Percentiles rank a stretch among this genome's conserved stretches.
Evolutionary conservation across 225 moss, liverwort and hornwort species (phyloP).

Genomic region (Marchantia polymorpha): DNA sequence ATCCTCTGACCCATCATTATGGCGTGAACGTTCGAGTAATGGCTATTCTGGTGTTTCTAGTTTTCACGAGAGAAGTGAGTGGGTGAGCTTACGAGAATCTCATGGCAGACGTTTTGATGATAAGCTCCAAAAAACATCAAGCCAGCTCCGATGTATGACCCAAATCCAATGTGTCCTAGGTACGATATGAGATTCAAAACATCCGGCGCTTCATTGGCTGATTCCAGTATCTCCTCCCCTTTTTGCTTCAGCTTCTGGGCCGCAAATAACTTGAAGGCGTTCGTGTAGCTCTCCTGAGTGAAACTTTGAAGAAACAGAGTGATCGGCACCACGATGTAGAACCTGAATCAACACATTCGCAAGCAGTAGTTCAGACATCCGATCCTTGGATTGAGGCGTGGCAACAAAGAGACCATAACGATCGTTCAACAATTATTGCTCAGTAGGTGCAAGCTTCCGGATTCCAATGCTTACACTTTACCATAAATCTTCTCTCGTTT

Average conservation of each 20-base stretch:
- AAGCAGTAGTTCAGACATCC: not conserved
- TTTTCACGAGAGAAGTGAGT: not conserved
- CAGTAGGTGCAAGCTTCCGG: no score
- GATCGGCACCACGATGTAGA: slow-evolving; percentile 27
- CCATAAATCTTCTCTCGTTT: not conserved
- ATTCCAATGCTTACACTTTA: not conserved
- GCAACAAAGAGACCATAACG: not conserved
- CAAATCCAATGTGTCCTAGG: slow-evolving; percentile 23
- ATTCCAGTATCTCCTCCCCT: not conserved
- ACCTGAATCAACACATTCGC: slow-evolving; percentile 20
- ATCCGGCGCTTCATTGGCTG: not conserved
- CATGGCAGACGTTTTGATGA: slow-evolving; percentile 40
- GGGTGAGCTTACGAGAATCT: slow-evolving; percentile 33
- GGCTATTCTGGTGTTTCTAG: not conserved
- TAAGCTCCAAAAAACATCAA: slow-evolving; percentile 32
- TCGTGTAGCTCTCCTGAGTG: slow-evolving; percentile 15
- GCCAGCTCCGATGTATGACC: slow-evolving; percentile 26
- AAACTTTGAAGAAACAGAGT: slow-evolving; percentile 36
- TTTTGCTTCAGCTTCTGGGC: slow-evolving; percentile 16
- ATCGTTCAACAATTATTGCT: not conserved
- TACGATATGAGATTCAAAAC: slow-evolving; percentile 8
- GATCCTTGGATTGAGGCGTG: not conserved
- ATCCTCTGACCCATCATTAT: no score
- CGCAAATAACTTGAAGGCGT: slow-evolving; percentile 25
- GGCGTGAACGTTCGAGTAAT: no score